Base-by-base conservation (phyloP, 2,329 filamentous ascomycete species). In the Cadophora sp. region DNA sequence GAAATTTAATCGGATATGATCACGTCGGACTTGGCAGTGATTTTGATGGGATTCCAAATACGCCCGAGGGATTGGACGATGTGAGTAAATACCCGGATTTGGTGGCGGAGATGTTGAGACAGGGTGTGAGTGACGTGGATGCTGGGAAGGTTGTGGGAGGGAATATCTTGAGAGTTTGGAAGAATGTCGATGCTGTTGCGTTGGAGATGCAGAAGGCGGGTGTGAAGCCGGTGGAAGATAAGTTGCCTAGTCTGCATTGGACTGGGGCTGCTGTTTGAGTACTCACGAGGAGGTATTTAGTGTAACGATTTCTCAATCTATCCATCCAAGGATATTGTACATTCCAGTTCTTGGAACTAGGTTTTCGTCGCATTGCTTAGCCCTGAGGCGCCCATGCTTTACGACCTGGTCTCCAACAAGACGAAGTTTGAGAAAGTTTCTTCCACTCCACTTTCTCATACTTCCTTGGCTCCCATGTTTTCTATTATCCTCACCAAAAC, bases 21-120 rank as follows among this genome's bases (percentile, higher is more conserved):
- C 87, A 97, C 76, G 93, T 97, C 18, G 95, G 94, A 0, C 79
- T 97, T 20, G 95, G 95, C 0, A 94, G 91, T 62, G 95, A 98
- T 78, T 97, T 94, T 77, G 94, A 97, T 77, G 95, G 88, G 9
- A 94, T 94, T 65, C 75, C 78, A 1, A 78, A 73, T 0, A 89
- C 89, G 4, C 93, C 94, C 0, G 77, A 81, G 63, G 95, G 94
- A 0, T 79, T 98, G 58, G 92, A 96, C 45, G 94, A 97, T 77
- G 93, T 97, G 7, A 89, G 89, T 59, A 93, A 92, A 76, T 97
- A 91, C 74, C 94, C 94, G 0, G 87, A 90, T 65, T 80, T 97
- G 53, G 86, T 97, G 9, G 88, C 87, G 3, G 91, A 93, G 78
- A 79, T 97, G 66, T 80, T 97, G 71, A 83, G 83, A 59, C 85